These are phyloP conservation scores for Xylariaceae sp. DNA, from an alignment of 2,329 filamentous ascomycete species.

Conservation along the genomic window DNA sequence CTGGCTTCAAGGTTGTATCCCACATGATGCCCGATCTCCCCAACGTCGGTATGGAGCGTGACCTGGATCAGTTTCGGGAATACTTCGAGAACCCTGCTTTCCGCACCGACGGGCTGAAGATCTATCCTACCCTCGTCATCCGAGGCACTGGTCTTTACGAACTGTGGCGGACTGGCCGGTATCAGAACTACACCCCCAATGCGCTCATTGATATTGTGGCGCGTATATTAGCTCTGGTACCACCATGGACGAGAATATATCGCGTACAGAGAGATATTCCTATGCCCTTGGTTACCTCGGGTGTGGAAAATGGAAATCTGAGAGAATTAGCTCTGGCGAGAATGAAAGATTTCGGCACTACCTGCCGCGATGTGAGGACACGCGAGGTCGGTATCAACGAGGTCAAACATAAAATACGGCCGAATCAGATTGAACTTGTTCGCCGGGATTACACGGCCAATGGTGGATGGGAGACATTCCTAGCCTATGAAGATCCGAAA, in stretches of 20 bases:
- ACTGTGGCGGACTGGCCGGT: slow-evolving; percentile 91
- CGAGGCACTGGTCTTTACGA: slow-evolving; percentile 95
- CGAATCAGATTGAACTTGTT: slow-evolving; percentile 91
- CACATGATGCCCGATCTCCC: slow-evolving; percentile 99
- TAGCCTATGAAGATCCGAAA: slow-evolving; percentile 96
- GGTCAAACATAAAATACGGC: slow-evolving; percentile 97
- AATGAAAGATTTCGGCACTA: slow-evolving; percentile 98
- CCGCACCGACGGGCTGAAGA: slow-evolving; percentile 93
- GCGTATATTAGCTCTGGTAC: slow-evolving; percentile 88
- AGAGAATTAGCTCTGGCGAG: slow-evolving; percentile 88
- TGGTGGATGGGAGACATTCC: slow-evolving; percentile 96
- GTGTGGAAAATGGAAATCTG: slow-evolving; percentile 95
- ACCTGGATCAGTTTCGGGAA: slow-evolving; percentile 92
- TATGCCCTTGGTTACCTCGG: slow-evolving; percentile 99
- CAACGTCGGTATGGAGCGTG: slow-evolving; percentile 97
- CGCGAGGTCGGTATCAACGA: slow-evolving; percentile 98
- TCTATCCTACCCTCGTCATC: slow-evolving; percentile 96
- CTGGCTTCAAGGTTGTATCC: slow-evolving; percentile 96
- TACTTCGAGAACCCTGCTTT: slow-evolving; percentile 98
- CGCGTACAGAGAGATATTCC: slow-evolving; percentile 97
- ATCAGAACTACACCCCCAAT: slow-evolving; percentile 98
- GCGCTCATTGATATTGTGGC: slow-evolving; percentile 93
- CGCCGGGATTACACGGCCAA: slow-evolving; percentile 92
- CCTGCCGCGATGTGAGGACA: slow-evolving; percentile 91
- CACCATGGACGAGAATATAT: slow-evolving; percentile 97